These are phyloP conservation scores for Apophysomyces elegans DNA, from an alignment of 371 early-diverging fungal genomes.

Conservation along the genomic window DNA sequence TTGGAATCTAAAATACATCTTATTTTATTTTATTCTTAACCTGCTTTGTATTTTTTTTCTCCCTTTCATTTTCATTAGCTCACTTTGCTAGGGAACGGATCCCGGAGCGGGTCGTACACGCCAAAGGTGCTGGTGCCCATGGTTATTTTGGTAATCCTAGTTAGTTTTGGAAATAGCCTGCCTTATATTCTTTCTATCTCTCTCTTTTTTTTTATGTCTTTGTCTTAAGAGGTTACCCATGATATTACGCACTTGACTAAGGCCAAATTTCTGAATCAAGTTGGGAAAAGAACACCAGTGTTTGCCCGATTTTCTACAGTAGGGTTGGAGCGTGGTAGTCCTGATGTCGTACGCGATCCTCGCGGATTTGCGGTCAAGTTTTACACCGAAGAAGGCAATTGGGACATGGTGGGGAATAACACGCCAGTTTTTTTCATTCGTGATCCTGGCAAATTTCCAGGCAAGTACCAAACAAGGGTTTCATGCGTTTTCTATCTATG, in stretches of 20 bases:
- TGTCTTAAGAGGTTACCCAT: conserved; percentile 65
- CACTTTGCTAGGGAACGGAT: conserved; percentile 88
- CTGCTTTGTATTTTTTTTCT: conserved; percentile 1
- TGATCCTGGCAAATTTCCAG: conserved; percentile 80
- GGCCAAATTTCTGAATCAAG: conserved; percentile 74
- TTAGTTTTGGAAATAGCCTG: no score
- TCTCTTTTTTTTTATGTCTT: no score
- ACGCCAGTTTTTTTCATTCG: conserved; percentile 74
- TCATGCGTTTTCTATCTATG: not conserved
- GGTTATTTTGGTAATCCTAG: conserved; percentile 68
- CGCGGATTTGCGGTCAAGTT: conserved; percentile 82
- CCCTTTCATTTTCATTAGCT: conserved; percentile 55
- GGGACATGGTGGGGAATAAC: conserved; percentile 80
- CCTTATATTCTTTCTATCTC: no score
- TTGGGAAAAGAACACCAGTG: conserved; percentile 81
- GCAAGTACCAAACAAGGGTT: conserved; percentile 25
- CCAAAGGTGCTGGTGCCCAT: conserved; percentile 84
- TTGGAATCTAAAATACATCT: conserved; percentile 4
- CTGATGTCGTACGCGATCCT: conserved; percentile 80
- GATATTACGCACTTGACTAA: conserved; percentile 72
- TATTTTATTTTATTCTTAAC: not conserved
- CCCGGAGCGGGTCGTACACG: conserved; percentile 86
- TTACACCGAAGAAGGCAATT: conserved; percentile 81
- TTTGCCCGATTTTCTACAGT: conserved; percentile 86
- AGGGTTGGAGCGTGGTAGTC: conserved; percentile 75